A percentile compares a stretch with the other conserved stretches of the same genome.
phyloP scores from a whole-genome alignment of 1,284 basidiomycete genomes.

The Coniferiporia weirii region DNA sequence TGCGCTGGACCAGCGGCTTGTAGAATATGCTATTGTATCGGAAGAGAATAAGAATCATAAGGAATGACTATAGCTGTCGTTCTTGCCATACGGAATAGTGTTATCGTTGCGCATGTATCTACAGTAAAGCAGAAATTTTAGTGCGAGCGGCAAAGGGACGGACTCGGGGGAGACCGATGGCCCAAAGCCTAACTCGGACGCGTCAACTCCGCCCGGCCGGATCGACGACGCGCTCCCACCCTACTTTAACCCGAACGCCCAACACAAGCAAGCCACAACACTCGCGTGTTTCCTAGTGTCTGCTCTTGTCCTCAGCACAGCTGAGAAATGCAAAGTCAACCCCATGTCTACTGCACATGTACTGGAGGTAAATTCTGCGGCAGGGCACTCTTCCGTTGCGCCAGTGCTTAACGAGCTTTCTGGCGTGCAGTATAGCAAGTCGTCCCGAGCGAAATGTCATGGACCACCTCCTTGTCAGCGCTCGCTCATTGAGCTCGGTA shows the following conservation, averaged over 20 bases:
- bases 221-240: not conserved
- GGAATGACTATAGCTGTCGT: not conserved
- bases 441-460: slow-evolving; percentile 60
- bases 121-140: not conserved
- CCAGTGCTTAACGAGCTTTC: not conserved
- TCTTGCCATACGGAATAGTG: too few species aligned
- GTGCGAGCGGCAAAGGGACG: too few species aligned
- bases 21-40: slow-evolving; percentile 9
- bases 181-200: too few species aligned
- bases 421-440: slow-evolving; percentile 59
- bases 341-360: slow-evolving; percentile 10
- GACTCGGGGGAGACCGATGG: too few species aligned
- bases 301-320: not conserved
- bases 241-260: not conserved
- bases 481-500: slow-evolving; percentile 45
- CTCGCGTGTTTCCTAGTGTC: not conserved
- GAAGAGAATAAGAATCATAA: not conserved
- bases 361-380: slow-evolving; percentile 8
- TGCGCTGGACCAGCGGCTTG: not conserved
- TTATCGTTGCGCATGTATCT: not conserved
- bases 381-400: too few species aligned
- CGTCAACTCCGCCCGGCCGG: too few species aligned
- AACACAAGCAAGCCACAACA: not conserved
- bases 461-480: slow-evolving; percentile 57
- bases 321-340: not conserved